Evolutionary conservation across 2,329 filamentous ascomycete species (phyloP).

Genomic region (Dactylonectria estremocensis): DNA sequence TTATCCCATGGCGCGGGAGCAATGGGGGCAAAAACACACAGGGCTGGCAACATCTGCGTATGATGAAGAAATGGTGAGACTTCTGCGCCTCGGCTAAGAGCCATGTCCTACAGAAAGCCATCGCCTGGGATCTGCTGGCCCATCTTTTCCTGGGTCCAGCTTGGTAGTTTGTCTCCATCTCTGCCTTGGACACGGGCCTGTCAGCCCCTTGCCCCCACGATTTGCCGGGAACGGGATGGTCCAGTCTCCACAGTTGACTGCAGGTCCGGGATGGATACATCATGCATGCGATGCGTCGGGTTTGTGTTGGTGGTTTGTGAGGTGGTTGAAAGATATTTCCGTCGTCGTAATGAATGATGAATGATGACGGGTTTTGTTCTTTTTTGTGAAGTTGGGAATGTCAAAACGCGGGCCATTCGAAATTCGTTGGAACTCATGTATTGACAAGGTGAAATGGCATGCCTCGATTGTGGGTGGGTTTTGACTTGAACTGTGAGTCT

Average conservation of each 20-base stretch:
- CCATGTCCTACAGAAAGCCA: constrained; percentile 9
- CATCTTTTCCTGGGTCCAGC: neutral
- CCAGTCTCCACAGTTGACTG: constrained; percentile 16
- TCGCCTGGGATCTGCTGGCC: neutral
- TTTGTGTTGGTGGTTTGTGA: neutral
- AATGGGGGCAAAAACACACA: neutral
- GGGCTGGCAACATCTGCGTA: neutral
- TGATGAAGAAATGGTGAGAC: neutral
- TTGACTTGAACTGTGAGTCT: neutral
- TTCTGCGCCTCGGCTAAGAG: neutral
- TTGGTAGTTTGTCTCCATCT: neutral
- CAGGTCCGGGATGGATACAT: neutral
- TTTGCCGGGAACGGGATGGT: constrained; percentile 9
- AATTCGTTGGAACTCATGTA: neutral
- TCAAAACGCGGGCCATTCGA: neutral
- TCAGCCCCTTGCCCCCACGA: constrained; percentile 9
- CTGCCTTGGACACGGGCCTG: constrained; percentile 12
- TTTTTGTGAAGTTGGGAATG: neutral
- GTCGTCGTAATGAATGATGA: too few species aligned
- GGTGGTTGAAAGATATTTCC: neutral
- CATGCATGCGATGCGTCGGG: neutral
- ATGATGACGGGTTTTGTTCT: neutral
- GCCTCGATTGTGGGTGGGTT: neutral
- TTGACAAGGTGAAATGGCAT: neutral
- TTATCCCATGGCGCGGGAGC: neutral